Base-by-base conservation (phyloP, 1,284 basidiomycete species). In the Papiliotrema fonsecae region DNA sequence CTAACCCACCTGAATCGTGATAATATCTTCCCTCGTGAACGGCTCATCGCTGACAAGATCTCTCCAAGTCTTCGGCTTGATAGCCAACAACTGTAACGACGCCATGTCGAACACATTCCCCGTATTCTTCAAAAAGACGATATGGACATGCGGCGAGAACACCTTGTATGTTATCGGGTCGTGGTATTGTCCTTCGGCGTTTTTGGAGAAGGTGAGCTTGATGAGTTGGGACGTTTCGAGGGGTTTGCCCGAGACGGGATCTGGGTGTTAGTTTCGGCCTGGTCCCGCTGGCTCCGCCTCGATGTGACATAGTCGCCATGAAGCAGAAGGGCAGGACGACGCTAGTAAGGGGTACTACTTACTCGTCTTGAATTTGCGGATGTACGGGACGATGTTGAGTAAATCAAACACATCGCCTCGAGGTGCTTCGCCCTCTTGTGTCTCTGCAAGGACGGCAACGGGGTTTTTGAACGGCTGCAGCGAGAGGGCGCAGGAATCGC, bases 161-260 rank as follows among this genome's bases (percentile, higher is more conserved):
- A 87, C 85, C 67, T 92, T 93, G 79, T 92, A 93, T 2, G 88
- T 88, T 42, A 94, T 90, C 1, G 90, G 90, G 67, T 94, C 90
- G 67, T 91, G 85, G 18, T 87, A 81, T 67, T 89, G 85, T 31
- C 86, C 86, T 32, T 87, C 82, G 2, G 85, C 51, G 44, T 74
- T 74, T 55, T 76, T 74, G 42, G 84, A 84, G 65, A 97, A 97
- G 69, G 96, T 84, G 42, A 99, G 81, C 47, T 84, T 84, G 56
- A 97, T 85, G 40, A 99, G 81, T 53, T 93, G 85, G 3, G 82
- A 79, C 0, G 89, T 85, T 0, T 79, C 74, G 25, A 97, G 77
- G 5, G 86, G 80, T 52, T 86, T 84, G 54, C 92, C 88, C 0
- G 92, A 91, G 22, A 92, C 83, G 0, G 96, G 96, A 62, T 94